phyloP scores from a whole-genome alignment of 2,329 filamentous ascomycete species.

The Sclerotinia nivalis region DNA sequence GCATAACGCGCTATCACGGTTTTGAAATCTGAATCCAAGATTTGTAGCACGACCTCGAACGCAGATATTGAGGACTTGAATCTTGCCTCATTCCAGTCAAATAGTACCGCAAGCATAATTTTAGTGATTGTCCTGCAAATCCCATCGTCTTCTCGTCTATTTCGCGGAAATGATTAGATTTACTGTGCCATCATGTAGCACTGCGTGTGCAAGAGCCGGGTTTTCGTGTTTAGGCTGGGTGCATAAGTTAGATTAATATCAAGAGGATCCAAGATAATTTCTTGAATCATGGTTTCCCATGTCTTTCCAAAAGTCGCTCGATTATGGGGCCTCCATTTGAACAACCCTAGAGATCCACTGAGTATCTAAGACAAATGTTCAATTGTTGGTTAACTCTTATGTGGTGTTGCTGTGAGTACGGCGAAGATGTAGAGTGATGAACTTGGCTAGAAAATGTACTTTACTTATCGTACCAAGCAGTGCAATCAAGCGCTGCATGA shows the following conservation, averaged over 20 bases:
- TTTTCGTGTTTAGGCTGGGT: neutral
- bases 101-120: neutral
- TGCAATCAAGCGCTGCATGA: conserved; percentile 23
- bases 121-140: neutral
- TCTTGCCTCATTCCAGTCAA: too few relatives aligned
- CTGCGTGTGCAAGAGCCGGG: neutral
- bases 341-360: neutral
- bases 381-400: conserved; percentile 21
- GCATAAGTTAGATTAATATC: neutral
- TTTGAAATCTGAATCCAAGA: too few relatives aligned
- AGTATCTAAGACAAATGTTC: conserved; percentile 18
- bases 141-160: neutral
- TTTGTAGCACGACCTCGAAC: too few relatives aligned
- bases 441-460: conserved; percentile 19
- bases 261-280: neutral
- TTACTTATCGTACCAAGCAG: conserved; percentile 27
- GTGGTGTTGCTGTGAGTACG: conserved; percentile 2
- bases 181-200: neutral
- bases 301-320: neutral
- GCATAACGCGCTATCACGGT: neutral
- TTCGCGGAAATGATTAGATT: neutral
- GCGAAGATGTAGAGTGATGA: neutral
- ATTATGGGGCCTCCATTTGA: neutral
- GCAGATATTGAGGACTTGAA: too few relatives aligned
- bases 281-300: neutral